Evolutionary conservation across 768 basidiomycete species (phyloP), one percentile per base, ranked within the genome.

Genomic region (Hypsizygus marmoreus): DNA sequence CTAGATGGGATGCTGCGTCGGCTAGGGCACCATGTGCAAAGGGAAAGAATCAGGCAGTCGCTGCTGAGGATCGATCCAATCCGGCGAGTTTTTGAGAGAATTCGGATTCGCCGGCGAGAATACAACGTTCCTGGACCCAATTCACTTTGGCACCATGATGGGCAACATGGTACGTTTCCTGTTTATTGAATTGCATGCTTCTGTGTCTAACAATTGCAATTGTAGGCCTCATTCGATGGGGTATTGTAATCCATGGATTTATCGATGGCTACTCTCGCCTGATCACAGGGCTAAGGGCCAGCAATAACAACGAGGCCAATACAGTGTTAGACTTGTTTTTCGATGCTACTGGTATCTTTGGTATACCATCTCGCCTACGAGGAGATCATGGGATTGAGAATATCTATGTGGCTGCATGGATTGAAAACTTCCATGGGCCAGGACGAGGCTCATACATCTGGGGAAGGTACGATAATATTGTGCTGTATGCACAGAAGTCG

Each of bases 361-460:
- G 70, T 1, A 28, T 63, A 1, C 72, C 70, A 0, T 59, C 55
- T 4, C 47, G 64, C 1, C 20, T 68, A 3, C 45, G 67, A 5
- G 72, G 69, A 3, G 71, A 75, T 45, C 67, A 70, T 60, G 72
- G 74, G 3, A 51, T 51, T 6, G 69, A 72, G 49, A 73, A 74
- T 49, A 22, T 71, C 2, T 40, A 53, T 9, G 64, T 73, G 16
- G 66, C 69, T 5, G 56, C 58, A 17, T 65, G 49, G 44, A 70
- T 69, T 59, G 58, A 63, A 23, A 8, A 35, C 8, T 26, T 26
- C 16, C 26, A 34, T 5, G 62, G 65, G 2, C 14, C 22, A 7
- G 20, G 32, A 11, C 37, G 57, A 3, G 62, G 62, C 1, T 70
- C 66, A 6, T 73, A 69, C 43, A 67, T 72, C 12, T 70, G 61